phyloP scores from a whole-genome alignment of 1,284 basidiomycete species.

The Tylopilus orsonianus region DNA sequence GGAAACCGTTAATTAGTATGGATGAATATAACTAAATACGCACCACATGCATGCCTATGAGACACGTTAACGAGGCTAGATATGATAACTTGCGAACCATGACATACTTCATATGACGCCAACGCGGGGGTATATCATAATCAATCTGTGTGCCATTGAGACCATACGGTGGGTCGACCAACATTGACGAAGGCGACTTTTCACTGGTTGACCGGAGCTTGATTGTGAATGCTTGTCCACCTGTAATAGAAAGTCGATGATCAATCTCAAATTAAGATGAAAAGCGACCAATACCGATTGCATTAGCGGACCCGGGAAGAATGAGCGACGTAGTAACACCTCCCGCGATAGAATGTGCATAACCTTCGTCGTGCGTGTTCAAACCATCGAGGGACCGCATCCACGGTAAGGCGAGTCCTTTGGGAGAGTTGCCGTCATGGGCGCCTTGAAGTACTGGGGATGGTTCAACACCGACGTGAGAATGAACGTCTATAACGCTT shows the following conservation, averaged over 20 bases:
- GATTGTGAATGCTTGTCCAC: constrained; percentile 49
- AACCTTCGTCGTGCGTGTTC: constrained; percentile 34
- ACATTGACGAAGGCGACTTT: constrained; percentile 42
- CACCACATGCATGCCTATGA: constrained; percentile 45
- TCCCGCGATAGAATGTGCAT: constrained; percentile 28
- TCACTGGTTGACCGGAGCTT: constrained; percentile 47
- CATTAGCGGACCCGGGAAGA: constrained; percentile 57
- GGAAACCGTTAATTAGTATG: not conserved
- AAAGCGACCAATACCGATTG: constrained; percentile 45
- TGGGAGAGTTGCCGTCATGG: constrained; percentile 40
- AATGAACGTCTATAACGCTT: constrained; percentile 58
- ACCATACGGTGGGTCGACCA: constrained; percentile 47
- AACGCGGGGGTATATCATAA: constrained; percentile 37
- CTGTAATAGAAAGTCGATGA: constrained; percentile 28
- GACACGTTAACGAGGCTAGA: constrained; percentile 1
- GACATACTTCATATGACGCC: constrained; percentile 48
- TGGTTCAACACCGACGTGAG: constrained; percentile 57
- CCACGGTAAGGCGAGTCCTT: constrained; percentile 43
- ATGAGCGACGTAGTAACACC: constrained; percentile 72
- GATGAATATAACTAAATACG: not conserved
- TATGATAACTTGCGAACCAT: not conserved
- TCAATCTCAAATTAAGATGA: not conserved
- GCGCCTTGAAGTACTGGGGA: constrained; percentile 46
- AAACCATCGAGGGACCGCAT: constrained; percentile 30
- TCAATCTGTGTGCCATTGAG: constrained; percentile 36